Evolutionary conservation across 345 rosid species (phyloP), one percentile per base, ranked within the genome.

Genomic region (Cardamine resedifolia): DNA sequence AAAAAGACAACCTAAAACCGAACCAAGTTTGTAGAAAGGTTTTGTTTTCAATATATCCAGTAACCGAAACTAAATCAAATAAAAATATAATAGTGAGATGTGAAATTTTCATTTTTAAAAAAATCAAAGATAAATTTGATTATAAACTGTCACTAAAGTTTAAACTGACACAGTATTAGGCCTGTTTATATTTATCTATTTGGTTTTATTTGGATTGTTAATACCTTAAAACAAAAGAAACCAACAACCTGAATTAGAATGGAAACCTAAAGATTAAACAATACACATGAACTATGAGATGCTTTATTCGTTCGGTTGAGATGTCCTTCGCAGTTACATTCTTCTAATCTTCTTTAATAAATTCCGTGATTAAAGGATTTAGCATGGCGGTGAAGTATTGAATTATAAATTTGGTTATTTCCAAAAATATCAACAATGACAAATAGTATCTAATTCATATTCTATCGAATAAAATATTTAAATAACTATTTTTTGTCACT

Each of bases 301-400:
- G 19, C 11, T 70, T 58, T n/a, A 47, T 61, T 24, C 10, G 28
- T 61, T 30, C 44, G 47, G 70, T 72, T 41, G 34, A 39, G 62
- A 41, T 5, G 61, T 63, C 70, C 49, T 21, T 30, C 26, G 52
- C n/a, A 48, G 52, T 51, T 18, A 28, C 62, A 72, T 52, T 45
- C 56, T 41, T 62, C 9, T 28, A 72, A 41, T 45, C 56, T 41
- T 62, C 33, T 26, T 39, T 27, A 12, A 26, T 9, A 41, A 15
- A 59, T 33, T 58, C 66, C 45, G 61, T 58, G 53, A 73, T 49
- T 58, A 74, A 58, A 48, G 59, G 71, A 33, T 43, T 27, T 26
- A 18, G 45, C 1, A 55, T 63, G 38, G 77, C 58, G 71, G 77
- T 56, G n/a, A n/a, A n/a, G n/a, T n/a, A n/a, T n/a, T n/a, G n/a